Evolutionary conservation across 2,329 filamentous ascomycete genomes (phyloP).

Genomic region (Whalleya microplaca): DNA sequence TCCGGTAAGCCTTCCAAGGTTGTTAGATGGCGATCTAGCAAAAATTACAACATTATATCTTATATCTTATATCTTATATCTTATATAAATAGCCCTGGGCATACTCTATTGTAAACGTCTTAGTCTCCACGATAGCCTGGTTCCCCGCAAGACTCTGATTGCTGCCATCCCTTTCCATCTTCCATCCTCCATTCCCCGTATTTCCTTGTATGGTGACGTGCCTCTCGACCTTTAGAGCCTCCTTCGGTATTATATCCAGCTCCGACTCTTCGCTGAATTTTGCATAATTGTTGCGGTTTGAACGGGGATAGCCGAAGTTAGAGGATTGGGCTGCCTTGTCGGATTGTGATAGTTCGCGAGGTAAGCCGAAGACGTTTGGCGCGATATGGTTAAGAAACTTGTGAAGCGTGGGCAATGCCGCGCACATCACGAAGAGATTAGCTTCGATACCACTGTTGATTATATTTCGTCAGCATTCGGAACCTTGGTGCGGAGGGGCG

Average conservation of each 20-base stretch:
- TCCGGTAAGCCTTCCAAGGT: too few relatives aligned
- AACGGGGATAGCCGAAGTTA: background rate
- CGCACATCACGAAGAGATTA: constrained; percentile 37
- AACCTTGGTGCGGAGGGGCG: background rate
- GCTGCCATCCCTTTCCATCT: background rate
- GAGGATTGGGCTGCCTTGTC: background rate
- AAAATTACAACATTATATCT: too few relatives aligned
- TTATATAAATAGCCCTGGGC: background rate
- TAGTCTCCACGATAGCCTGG: constrained; percentile 7
- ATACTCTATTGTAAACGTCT: constrained; percentile 7
- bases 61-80: background rate
- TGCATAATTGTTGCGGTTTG: background rate
- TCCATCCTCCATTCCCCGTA: background rate
- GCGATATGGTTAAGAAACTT: constrained; percentile 31
- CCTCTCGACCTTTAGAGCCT: background rate
- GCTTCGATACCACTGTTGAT: constrained; percentile 30
- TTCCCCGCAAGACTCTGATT: background rate
- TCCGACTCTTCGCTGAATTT: background rate
- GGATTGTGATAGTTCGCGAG: background rate
- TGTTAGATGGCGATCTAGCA: too few relatives aligned
- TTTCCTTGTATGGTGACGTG: constrained; percentile 1
- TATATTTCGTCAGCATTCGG: background rate
- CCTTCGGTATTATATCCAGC: background rate
- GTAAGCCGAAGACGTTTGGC: constrained; percentile 12
- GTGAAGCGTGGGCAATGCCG: constrained; percentile 33